A percentile compares a stretch with the other conserved stretches of the same genome.
Conservation (phyloP, 192 early-diverging fungal genomes). For the Cetraspora pellucida region DNA sequence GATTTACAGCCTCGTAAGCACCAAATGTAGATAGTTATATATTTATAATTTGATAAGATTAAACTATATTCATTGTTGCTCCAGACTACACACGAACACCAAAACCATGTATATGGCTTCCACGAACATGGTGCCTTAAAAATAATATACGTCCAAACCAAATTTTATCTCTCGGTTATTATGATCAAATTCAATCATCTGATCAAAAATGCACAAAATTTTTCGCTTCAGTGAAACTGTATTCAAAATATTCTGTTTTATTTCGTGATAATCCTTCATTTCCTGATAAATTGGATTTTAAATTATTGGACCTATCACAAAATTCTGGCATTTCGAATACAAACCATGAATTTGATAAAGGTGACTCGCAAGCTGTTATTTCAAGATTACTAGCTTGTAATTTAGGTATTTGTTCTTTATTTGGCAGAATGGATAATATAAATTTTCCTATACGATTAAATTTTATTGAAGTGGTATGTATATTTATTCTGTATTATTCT, state of each 20-base stretch:
- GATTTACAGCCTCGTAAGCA: too few species aligned
- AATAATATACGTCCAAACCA: neutral
- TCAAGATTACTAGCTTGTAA: slow-evolving; percentile 10
- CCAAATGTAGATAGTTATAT: too few species aligned
- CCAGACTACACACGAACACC: slow-evolving; percentile 2
- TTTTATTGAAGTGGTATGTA: slow-evolving; percentile 5
- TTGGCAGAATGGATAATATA: neutral
- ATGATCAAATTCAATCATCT: neutral
- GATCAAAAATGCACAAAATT: neutral
- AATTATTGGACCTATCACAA: too few species aligned
- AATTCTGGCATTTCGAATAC: too few species aligned
- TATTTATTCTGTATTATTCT: neutral
- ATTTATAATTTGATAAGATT: too few species aligned
- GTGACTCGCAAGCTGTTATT: neutral
- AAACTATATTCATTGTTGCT: neutral
- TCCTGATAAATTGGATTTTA: slow-evolving; percentile 11
- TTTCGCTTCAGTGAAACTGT: slow-evolving; percentile 15
- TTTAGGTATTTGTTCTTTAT: neutral
- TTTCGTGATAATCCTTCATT: neutral
- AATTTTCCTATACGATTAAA: slow-evolving; percentile 5
- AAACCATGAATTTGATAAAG: neutral
- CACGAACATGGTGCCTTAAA: slow-evolving; percentile 12
- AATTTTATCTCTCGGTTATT: neutral
- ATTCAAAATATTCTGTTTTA: slow-evolving; percentile 24
- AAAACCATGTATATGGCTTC: slow-evolving; percentile 15